Evolutionary conservation across 306 rosid genomes (phyloP).

Genomic region (Cucurbita pepo): DNA sequence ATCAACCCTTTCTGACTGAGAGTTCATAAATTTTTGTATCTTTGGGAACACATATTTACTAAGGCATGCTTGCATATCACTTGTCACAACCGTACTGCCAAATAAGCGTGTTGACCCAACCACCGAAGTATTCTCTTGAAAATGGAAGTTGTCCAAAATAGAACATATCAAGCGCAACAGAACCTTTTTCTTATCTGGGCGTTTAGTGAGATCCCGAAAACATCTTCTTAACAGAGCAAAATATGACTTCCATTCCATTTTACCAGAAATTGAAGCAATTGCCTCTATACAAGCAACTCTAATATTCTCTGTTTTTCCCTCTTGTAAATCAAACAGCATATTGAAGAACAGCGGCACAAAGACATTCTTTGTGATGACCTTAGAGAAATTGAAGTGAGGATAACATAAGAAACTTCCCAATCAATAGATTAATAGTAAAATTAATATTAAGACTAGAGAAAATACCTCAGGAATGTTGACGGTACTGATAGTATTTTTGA

Average conservation of each 20-base stretch:
- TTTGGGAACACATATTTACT: slow-evolving; percentile 54
- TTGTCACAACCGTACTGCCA: slow-evolving; percentile 14
- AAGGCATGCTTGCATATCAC: slow-evolving; percentile 55
- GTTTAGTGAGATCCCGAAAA: slow-evolving; percentile 37
- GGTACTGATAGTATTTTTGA: slow-evolving; percentile 35
- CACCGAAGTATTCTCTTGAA: slow-evolving; percentile 33
- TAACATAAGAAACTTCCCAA: slow-evolving; percentile 14
- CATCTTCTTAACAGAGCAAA: slow-evolving; percentile 56
- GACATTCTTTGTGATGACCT: slow-evolving; percentile 54
- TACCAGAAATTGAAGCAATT: slow-evolving; percentile 62
- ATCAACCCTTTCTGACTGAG: slow-evolving; percentile 68
- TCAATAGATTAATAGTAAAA: background rate
- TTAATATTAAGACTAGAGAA: background rate
- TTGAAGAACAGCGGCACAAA: slow-evolving; percentile 69
- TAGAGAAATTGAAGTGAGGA: slow-evolving; percentile 11
- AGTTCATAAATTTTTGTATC: slow-evolving; percentile 55
- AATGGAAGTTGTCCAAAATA: slow-evolving; percentile 73
- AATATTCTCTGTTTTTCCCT: slow-evolving; percentile 56
- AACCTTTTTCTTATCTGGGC: slow-evolving; percentile 57
- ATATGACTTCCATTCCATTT: slow-evolving; percentile 80
- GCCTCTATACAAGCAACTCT: slow-evolving; percentile 80
- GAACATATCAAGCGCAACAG: slow-evolving; percentile 55
- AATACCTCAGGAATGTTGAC: slow-evolving; percentile 58
- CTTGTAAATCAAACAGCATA: slow-evolving; percentile 57
- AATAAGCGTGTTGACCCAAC: slow-evolving; percentile 6